Base-by-base conservation (phyloP, 805 yeast species). In the Kazachstania africana region DNA sequence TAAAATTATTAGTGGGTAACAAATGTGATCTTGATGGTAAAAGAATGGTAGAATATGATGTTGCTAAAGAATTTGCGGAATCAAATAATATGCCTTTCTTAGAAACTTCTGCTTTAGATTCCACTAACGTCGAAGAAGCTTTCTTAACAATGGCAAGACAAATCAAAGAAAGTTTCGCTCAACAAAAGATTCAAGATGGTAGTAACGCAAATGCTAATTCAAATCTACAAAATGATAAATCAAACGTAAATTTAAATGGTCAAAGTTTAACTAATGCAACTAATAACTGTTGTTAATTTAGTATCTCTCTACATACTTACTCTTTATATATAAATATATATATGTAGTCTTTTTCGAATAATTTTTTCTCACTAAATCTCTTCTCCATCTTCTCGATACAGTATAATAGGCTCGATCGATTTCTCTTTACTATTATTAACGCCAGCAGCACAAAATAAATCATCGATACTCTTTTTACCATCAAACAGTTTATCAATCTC, bases 61-160 rank as follows among this genome's bases (percentile, higher is more conserved):
- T 82, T 32, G 97, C 97, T 24, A 85, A 88, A 66, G 97, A 88
- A 63, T 91, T 87, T 66, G 95, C 97, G 28, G 97, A 91, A 58
- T 80, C 94, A 26, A 50, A 51, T 28, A 88, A 83, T 45, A 81
- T 91, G 53, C 95, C 95, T 43, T 85, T 91, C 60, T 70, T 91
- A 60, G 98, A 91, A 64, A 91, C 98, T 8, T 80, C 94, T 24
- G 98, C 98, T 17, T 73, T 85, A 58, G 81, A 81, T 50, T 80
- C 95, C 22, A 84, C 95, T 36, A 91, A 91, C 55, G 98, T 91
- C 47, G 98, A 91, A 60, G 95, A 91, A 61, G 97, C 97, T 9
- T 91, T 91, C 65, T 76, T 83, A 68, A 85, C 95, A 44, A 91
- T 91, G 98, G 94, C 97, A 8, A 80, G 94, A 60, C 96, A 91